Percentiles rank a stretch among this genome's conserved stretches.
Conservation (phyloP, 2,329 filamentous ascomycete genomes). For the Chaetoscypha palmicola region DNA sequence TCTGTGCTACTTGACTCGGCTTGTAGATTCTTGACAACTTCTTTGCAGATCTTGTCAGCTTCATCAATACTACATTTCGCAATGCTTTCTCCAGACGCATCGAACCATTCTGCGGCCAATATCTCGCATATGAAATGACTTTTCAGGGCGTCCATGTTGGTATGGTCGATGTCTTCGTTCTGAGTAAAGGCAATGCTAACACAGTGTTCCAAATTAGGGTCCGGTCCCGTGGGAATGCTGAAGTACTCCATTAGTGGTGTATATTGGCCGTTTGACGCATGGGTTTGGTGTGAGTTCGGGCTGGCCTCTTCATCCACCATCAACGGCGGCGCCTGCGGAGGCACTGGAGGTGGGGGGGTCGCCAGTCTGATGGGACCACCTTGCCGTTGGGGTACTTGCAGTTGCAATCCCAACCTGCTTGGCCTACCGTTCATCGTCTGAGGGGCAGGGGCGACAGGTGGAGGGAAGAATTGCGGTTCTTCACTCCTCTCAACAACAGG, state of each 20-base stretch:
- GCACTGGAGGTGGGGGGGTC: constrained; percentile 41
- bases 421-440: constrained; percentile 32
- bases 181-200: constrained; percentile 28
- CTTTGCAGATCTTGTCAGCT: constrained; percentile 45
- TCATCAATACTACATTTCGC: constrained; percentile 44
- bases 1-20: constrained; percentile 44
- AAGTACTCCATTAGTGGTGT: constrained; percentile 28
- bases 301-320: constrained; percentile 41
- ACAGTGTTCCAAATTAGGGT: constrained; percentile 21
- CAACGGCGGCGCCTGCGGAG: constrained; percentile 33
- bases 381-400: constrained; percentile 56
- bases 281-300: constrained; percentile 28
- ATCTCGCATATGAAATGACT: constrained; percentile 46
- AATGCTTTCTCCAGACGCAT: constrained; percentile 38
- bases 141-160: constrained; percentile 52
- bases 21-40: constrained; percentile 47
- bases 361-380: constrained; percentile 56
- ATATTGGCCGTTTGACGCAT: constrained; percentile 18
- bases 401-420: constrained; percentile 41
- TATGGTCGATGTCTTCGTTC: constrained; percentile 32
- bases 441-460: constrained; percentile 15
- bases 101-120: constrained; percentile 45
- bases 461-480: constrained; percentile 30
- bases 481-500: constrained; percentile 39
- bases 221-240: constrained; percentile 15